Base-by-base conservation (phyloP, 805 yeast species). In the Starmerella potacharoeniae region DNA sequence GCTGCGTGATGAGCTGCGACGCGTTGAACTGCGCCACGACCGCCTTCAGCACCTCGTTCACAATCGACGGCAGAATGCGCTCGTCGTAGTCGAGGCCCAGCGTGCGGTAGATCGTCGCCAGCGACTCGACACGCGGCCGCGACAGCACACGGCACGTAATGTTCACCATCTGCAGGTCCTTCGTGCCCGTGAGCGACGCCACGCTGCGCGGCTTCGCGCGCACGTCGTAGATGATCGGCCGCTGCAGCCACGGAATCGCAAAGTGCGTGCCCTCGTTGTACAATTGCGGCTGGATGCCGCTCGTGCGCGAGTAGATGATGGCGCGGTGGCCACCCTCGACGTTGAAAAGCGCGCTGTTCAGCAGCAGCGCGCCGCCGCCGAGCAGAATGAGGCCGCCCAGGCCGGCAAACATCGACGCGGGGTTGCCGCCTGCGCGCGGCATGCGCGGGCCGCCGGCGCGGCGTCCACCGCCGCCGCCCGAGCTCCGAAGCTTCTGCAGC, bases 321-420 rank as follows among this genome's bases (percentile, higher is more conserved):
- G 97, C 98, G 68, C 98, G 78, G 71, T 91, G 97, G 71, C 98
- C 98, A 81, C 98, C 98, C 71, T 93, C 97, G 57, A 93, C 98
- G 68, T 83, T 84, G 72, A 82, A 84, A 37, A 84, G 71, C 1
- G 89, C 53, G 42, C 79, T 72, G 62, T 82, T 79, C 40, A 78
- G 59, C 30, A 77, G 66, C 44, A 79, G 51, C 3, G 80, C 78
- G 55, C 80, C 83, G 52, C 79, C 82, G 53, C 82, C 84, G 5
- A 83, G 67, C 6, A 80, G 60, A 1, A 83, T 55, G 22, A 83
- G 62, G 3, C 86, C 86, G 39, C 84, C 85, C 22, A 77, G 62
- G 6, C 88, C 89, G 22, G 82, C 78, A 65, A 82, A 75, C 35
- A 79, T 68, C 17, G 82, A 81, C 33, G 73, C 70, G 53, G 84